Percentiles rank a stretch among this genome's conserved stretches.
Evolutionary conservation across 331 rosid genomes (phyloP).

Genomic region (Quercus phellos): DNA sequence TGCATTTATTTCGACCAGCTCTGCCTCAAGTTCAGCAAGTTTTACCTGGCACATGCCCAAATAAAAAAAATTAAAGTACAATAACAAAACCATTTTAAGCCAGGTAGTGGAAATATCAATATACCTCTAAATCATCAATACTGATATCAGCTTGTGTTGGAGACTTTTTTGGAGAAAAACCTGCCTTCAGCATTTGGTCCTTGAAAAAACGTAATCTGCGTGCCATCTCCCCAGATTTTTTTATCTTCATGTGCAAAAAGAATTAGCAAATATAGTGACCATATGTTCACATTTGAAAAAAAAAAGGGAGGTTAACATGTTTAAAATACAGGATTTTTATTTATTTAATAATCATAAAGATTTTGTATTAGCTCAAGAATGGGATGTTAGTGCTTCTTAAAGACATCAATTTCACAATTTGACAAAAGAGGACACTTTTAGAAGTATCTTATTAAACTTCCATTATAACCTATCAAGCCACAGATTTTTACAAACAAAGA

Average conservation of each 20-base stretch:
- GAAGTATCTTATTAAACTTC: not conserved
- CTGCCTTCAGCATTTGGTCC: slow-evolving; percentile 91
- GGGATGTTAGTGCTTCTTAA: not conserved
- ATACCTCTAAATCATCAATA: slow-evolving; percentile 83
- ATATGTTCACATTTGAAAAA: not conserved
- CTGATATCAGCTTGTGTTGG: slow-evolving; percentile 38
- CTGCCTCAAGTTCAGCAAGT: slow-evolving; percentile 86
- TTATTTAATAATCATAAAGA: not conserved
- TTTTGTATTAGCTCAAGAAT: not conserved
- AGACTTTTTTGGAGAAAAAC: slow-evolving; percentile 49
- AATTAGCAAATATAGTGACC: not conserved
- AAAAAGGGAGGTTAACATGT: not conserved
- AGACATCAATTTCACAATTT: not conserved
- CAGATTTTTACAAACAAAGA: not conserved
- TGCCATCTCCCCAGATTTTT: slow-evolving; percentile 94
- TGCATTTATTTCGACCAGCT: slow-evolving; percentile 80
- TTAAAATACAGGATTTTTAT: too few relatives aligned
- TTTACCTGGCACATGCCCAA: slow-evolving; percentile 48
- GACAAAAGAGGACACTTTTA: not conserved
- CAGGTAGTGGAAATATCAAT: slow-evolving; percentile 5
- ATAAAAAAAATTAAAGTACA: slow-evolving; percentile 15
- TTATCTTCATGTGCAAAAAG: slow-evolving; percentile 49
- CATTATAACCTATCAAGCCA: not conserved
- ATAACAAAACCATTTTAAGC: slow-evolving; percentile 5
- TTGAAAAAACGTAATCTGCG: slow-evolving; percentile 82